Conservation (phyloP, 108 stramenopile species). For the Aurantiochytrium sp. region DNA sequence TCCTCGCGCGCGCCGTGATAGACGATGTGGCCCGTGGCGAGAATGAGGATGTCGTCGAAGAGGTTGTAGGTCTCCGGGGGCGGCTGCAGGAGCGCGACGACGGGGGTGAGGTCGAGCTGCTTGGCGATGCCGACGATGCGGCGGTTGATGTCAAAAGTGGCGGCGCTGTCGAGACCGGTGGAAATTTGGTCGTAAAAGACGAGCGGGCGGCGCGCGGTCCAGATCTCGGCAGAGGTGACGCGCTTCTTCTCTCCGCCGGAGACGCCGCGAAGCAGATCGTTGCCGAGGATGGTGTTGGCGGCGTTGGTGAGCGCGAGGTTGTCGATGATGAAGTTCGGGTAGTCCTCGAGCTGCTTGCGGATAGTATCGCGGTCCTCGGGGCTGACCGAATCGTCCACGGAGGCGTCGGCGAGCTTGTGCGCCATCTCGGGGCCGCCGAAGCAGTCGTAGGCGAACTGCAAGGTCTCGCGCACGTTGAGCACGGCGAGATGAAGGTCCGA, state of each 20-base stretch:
- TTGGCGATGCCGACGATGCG: background rate
- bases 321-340: constrained; percentile 53
- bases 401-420: no score
- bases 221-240: constrained; percentile 67
- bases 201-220: constrained; percentile 38
- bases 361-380: background rate
- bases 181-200: constrained; percentile 11
- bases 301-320: constrained; percentile 51
- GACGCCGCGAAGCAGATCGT: constrained; percentile 69
- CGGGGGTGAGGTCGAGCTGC: background rate
- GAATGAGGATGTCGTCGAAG: constrained; percentile 8
- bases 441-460: constrained; percentile 3
- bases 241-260: constrained; percentile 80
- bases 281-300: constrained; percentile 54
- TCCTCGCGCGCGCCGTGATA: background rate
- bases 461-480: constrained; percentile 34
- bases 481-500: background rate
- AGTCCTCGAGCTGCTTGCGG: constrained; percentile 22
- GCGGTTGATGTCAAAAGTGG: constrained; percentile 33
- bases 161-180: constrained; percentile 1
- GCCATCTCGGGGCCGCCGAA: background rate
- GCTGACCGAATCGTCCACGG: background rate
- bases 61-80: background rate
- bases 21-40: background rate
- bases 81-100: constrained; percentile 12